These are phyloP conservation scores for Sugiyamaella qingdaonensis DNA, from an alignment of 805 yeast species.

Conservation along the genomic window DNA sequence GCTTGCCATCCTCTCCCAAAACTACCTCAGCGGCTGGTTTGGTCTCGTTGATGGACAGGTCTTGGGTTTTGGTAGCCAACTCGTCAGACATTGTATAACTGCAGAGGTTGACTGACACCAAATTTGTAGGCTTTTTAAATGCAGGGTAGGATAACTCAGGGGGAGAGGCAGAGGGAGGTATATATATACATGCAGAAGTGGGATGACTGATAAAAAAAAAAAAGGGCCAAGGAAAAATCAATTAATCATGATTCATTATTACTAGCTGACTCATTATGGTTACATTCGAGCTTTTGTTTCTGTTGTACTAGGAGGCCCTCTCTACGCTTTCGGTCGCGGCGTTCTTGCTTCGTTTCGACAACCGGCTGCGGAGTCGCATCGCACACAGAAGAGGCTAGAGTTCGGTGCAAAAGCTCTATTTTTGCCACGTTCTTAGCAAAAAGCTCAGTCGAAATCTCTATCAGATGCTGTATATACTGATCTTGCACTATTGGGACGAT, in stretches of 20 bases:
- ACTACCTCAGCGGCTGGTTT: constrained; percentile 14
- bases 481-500: constrained; percentile 46
- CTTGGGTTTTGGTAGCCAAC: constrained; percentile 22
- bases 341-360: constrained; percentile 23
- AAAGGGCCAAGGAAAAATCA: no score
- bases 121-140: background rate
- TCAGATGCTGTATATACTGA: constrained; percentile 49
- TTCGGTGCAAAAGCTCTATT: constrained; percentile 40
- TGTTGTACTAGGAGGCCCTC: constrained; percentile 21
- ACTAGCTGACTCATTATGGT: background rate
- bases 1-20: constrained; percentile 76
- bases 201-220: background rate
- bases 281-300: background rate
- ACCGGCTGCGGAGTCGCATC: background rate
- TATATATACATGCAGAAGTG: background rate
- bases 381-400: background rate
- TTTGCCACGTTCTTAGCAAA: constrained; percentile 63
- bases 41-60: constrained; percentile 17
- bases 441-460: constrained; percentile 54
- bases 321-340: constrained; percentile 20
- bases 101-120: background rate
- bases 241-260: background rate
- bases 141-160: background rate
- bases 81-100: constrained; percentile 23
- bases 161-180: no score